Conservation (phyloP, 306 rosid genomes). For the Gillenia trifoliata region DNA sequence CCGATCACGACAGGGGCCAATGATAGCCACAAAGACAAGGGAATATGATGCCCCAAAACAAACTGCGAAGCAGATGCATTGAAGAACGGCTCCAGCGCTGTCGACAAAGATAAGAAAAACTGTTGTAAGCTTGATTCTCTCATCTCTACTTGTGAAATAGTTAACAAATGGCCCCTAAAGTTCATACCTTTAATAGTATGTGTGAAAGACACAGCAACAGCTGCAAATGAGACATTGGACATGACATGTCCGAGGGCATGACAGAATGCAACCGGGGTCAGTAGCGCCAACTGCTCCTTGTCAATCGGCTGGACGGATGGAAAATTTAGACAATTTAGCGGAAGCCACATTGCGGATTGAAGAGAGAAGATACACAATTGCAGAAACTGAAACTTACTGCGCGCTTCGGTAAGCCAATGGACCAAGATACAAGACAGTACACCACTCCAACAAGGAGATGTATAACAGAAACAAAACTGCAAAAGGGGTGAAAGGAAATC, state of each 20-base stretch:
- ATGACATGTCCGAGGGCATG: slow-evolving; percentile 96
- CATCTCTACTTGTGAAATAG: background rate
- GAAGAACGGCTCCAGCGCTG: slow-evolving; percentile 96
- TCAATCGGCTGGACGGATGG: slow-evolving; percentile 31
- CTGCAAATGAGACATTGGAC: slow-evolving; percentile 94
- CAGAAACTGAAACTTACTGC: slow-evolving; percentile 54
- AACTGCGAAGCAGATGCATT: slow-evolving; percentile 96
- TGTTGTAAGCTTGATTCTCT: background rate
- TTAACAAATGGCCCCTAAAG: background rate
- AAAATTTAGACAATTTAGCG: background rate
- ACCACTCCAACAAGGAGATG: slow-evolving; percentile 86
- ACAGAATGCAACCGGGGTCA: slow-evolving; percentile 84
- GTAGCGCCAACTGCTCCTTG: slow-evolving; percentile 54
- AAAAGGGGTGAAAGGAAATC: slow-evolving; percentile 3
- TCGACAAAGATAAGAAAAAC: slow-evolving; percentile 7
- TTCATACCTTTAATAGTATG: slow-evolving; percentile 79
- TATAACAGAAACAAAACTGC: slow-evolving; percentile 86
- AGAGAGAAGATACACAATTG: background rate
- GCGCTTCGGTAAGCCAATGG: slow-evolving; percentile 86
- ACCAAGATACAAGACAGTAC: slow-evolving; percentile 79
- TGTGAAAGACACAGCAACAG: slow-evolving; percentile 95
- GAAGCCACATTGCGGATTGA: slow-evolving; percentile 3
- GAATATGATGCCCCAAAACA: slow-evolving; percentile 77
- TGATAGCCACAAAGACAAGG: slow-evolving; percentile 77
- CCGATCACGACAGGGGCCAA: slow-evolving; percentile 93